Evolutionary conservation across 2,329 filamentous ascomycete species (phyloP).

Genomic region (Claviceps citrina): DNA sequence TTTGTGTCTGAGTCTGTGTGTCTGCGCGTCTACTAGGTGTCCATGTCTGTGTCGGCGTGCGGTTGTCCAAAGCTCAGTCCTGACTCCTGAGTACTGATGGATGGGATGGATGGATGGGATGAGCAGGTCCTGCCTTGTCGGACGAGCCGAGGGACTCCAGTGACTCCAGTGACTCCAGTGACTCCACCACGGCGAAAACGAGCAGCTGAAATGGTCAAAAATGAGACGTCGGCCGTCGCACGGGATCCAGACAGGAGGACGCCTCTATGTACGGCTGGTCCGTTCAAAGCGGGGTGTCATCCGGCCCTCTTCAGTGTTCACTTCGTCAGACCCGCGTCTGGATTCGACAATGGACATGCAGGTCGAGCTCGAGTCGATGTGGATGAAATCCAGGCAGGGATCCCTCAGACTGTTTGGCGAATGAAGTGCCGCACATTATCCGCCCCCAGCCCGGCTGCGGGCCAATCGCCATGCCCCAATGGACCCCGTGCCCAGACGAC

Average conservation of each 20-base stretch:
- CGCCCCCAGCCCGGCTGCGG: background rate
- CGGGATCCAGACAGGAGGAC: no score
- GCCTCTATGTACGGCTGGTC: background rate
- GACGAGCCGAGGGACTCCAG: background rate
- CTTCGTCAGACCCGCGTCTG: no score
- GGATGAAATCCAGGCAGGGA: no score
- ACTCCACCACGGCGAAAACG: no score
- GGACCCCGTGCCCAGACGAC: slow-evolving; percentile 16
- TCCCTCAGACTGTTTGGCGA: no score
- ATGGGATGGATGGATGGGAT: background rate
- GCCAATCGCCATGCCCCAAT: slow-evolving; percentile 16
- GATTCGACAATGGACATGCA: no score
- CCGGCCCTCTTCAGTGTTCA: no score
- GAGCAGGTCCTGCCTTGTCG: background rate
- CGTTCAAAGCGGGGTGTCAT: background rate
- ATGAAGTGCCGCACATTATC: background rate
- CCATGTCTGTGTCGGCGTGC: background rate
- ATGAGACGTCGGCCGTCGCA: no score
- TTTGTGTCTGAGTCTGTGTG: background rate
- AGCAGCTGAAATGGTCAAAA: no score
- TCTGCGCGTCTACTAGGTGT: background rate
- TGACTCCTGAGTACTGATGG: background rate
- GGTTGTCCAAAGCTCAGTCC: background rate
- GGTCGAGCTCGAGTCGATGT: no score
- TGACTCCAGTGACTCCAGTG: no score